Evolutionary conservation across 2,329 filamentous ascomycete species (phyloP).

Genomic region (Phaeosphaeria sp.): DNA sequence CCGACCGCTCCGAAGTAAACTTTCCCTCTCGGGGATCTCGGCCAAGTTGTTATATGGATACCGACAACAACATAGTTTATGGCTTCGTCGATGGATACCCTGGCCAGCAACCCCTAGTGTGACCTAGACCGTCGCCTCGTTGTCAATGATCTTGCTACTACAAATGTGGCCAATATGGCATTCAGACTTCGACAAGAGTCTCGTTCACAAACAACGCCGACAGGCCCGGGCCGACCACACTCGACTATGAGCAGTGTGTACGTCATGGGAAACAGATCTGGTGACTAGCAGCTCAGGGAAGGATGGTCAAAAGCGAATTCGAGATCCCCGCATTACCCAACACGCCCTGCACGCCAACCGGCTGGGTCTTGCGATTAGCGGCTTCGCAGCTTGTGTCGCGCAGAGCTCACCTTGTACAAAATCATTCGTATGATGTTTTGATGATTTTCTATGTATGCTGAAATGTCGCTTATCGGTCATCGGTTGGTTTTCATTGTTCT

Average conservation of each 20-base stretch:
- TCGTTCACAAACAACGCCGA: background rate
- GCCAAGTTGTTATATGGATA: constrained; percentile 51
- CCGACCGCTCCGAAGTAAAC: constrained; percentile 48
- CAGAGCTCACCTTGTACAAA: background rate
- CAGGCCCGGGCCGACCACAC: background rate
- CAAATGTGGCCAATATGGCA: background rate
- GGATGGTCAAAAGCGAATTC: background rate
- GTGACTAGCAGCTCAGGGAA: background rate
- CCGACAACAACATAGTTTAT: constrained; percentile 46
- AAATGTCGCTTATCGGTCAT: background rate
- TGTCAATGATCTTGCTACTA: background rate
- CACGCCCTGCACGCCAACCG: background rate
- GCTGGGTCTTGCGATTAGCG: background rate
- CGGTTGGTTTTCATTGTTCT: background rate
- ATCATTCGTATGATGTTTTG: background rate
- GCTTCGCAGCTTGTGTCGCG: background rate
- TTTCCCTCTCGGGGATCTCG: constrained; percentile 48
- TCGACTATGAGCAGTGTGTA: background rate
- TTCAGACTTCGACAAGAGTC: too few relatives aligned
- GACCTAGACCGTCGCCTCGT: background rate
- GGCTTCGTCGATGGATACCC: background rate
- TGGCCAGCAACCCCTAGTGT: background rate
- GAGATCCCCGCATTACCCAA: background rate
- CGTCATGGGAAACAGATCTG: background rate
- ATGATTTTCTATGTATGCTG: background rate